phyloP scores from a whole-genome alignment of 1,284 basidiomycete genomes.

The Papiliotrema terrestris region DNA sequence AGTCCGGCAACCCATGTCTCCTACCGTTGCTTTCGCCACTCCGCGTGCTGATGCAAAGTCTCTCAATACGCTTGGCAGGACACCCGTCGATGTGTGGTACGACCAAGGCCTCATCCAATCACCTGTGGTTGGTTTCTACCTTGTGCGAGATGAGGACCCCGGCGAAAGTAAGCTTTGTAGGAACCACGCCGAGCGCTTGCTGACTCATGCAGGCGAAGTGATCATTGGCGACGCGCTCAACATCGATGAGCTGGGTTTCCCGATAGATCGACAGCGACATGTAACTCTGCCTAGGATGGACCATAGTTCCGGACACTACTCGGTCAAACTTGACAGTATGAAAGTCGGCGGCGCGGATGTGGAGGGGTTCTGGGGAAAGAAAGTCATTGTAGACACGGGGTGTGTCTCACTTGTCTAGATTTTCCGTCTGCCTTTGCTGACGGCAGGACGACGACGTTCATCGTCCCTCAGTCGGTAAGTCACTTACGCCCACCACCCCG shows the following conservation, averaged over 20 bases:
- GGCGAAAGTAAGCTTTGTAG: neutral
- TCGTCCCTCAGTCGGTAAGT: slow-evolving; percentile 1
- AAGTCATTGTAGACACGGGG: slow-evolving; percentile 7
- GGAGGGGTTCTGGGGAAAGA: neutral
- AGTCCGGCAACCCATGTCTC: neutral
- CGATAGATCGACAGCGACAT: neutral
- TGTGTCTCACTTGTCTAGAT: neutral
- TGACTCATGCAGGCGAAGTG: neutral
- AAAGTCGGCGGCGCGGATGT: neutral
- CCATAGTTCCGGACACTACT: neutral
- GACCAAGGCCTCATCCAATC: neutral
- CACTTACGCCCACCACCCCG: no score
- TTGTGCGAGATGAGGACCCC: slow-evolving; percentile 1
- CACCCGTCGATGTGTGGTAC: slow-evolving; percentile 4
- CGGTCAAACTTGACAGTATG: slow-evolving; percentile 3
- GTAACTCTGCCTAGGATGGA: neutral
- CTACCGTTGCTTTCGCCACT: neutral
- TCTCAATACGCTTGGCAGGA: neutral
- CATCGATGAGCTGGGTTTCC: neutral
- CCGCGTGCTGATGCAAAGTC: neutral
- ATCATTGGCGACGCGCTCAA: slow-evolving; percentile 4
- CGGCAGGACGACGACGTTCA: neutral
- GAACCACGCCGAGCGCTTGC: neutral
- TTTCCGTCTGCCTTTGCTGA: neutral
- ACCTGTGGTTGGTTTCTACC: slow-evolving; percentile 3